Evolutionary conservation across 306 rosid species (phyloP).

Genomic region (Trifolium pratense): DNA sequence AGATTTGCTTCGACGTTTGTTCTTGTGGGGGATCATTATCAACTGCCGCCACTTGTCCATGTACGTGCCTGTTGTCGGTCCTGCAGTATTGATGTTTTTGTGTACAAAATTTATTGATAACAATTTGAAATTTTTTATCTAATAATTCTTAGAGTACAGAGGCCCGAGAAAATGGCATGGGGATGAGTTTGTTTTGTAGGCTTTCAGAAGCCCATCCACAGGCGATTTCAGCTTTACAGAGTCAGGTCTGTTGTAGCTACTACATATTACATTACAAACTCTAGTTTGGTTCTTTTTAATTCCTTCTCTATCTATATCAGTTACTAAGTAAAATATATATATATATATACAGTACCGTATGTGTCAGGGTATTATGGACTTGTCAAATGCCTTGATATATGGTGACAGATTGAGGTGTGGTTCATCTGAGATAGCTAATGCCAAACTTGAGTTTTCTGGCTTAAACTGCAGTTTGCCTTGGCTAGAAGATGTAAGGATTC

Average conservation of each 20-base stretch:
- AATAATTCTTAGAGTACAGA: conserved; percentile 69
- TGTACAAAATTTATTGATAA: not conserved
- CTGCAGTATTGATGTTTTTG: not conserved
- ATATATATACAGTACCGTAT: conserved; percentile 79
- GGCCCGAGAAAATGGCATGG: conserved; percentile 96
- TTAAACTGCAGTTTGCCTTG: conserved; percentile 61
- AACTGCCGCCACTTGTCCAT: conserved; percentile 92
- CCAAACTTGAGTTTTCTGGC: conserved; percentile 63
- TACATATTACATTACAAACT: conserved; percentile 26
- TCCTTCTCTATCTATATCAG: conserved; percentile 30
- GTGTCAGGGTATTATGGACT: conserved; percentile 89
- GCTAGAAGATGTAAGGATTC: conserved; percentile 69
- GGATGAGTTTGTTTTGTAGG: conserved; percentile 85
- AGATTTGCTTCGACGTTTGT: conserved; percentile 86
- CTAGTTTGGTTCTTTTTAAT: conserved; percentile 31
- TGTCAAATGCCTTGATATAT: conserved; percentile 93
- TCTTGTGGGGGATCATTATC: conserved; percentile 97
- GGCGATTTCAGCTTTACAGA: conserved; percentile 83
- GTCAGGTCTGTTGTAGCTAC: conserved; percentile 66
- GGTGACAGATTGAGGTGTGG: conserved; percentile 92
- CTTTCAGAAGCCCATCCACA: conserved; percentile 96
- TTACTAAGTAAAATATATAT: conserved; percentile 47
- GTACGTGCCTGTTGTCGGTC: conserved; percentile 42
- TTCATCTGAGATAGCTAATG: conserved; percentile 74
- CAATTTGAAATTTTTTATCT: conserved; percentile 16